phyloP scores from a whole-genome alignment of 768 basidiomycete genomes.

The Phanerochaete sordida region DNA sequence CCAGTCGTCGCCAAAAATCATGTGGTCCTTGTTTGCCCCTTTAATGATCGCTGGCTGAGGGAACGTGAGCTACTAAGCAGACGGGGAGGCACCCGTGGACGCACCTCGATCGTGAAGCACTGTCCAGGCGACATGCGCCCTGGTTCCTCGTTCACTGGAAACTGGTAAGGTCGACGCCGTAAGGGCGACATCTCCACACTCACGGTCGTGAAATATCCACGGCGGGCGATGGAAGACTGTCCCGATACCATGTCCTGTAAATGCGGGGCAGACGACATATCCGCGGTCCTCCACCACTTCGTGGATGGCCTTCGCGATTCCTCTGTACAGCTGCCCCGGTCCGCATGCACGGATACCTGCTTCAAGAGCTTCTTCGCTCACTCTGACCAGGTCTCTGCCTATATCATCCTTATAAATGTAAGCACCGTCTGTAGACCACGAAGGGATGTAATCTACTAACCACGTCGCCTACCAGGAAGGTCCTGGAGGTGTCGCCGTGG shows the following conservation, averaged over 20 bases:
- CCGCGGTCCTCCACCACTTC: constrained; percentile 37
- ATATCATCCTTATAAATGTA: constrained; percentile 53
- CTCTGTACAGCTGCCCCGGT: constrained; percentile 63
- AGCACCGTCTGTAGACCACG: neutral
- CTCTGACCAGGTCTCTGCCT: constrained; percentile 60
- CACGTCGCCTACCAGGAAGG: constrained; percentile 78
- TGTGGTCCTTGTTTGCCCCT: constrained; percentile 61
- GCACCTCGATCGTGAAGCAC: constrained; percentile 90
- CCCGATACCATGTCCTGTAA: constrained; percentile 88
- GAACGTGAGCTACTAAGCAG: neutral
- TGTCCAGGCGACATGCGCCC: constrained; percentile 81
- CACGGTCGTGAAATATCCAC: constrained; percentile 79
- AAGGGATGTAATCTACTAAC: constrained; percentile 22
- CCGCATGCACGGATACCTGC: constrained; percentile 73
- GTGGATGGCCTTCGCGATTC: constrained; percentile 72
- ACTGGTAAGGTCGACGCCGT: neutral
- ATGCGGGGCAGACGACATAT: constrained; percentile 67
- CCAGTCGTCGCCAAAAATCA: constrained; percentile 92
- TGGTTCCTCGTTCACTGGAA: constrained; percentile 74
- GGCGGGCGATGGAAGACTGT: constrained; percentile 75
- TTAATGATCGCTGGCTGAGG: constrained; percentile 53
- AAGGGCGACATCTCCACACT: constrained; percentile 16
- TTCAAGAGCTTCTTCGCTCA: constrained; percentile 62
- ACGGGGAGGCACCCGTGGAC: constrained; percentile 7
- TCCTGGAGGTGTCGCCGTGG: constrained; percentile 88